Evolutionary conservation across 352 stramenopile species (phyloP).

Genomic region (Pythium monospermum): DNA sequence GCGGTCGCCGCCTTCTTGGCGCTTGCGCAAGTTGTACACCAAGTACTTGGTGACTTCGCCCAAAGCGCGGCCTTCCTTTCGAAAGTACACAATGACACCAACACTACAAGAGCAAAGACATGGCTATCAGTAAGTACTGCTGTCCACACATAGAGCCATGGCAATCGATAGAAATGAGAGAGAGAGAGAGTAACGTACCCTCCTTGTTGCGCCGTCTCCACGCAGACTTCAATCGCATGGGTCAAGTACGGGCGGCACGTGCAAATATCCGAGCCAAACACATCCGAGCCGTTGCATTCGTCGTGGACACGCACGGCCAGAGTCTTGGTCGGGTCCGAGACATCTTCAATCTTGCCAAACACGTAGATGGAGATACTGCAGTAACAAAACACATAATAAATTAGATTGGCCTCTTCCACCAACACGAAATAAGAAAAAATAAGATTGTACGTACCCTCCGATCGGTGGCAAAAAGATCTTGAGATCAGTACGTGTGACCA

Average conservation of each 20-base stretch:
- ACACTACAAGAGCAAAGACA: constrained; percentile 34
- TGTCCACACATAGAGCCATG: not conserved
- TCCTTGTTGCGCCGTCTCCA: constrained; percentile 96
- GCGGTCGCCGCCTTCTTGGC: constrained; percentile 95
- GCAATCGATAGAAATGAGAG: not conserved
- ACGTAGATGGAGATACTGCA: constrained; percentile 95
- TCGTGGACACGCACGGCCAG: constrained; percentile 98
- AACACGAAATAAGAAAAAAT: no score
- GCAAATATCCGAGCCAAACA: constrained; percentile 98
- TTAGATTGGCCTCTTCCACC: no score
- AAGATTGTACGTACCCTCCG: constrained; percentile 69
- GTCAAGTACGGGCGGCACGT: constrained; percentile 99
- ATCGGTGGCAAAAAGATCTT: constrained; percentile 99
- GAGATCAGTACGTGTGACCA: constrained; percentile 97
- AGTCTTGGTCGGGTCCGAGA: constrained; percentile 96
- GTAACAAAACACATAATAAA: not conserved
- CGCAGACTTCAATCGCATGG: constrained; percentile 99
- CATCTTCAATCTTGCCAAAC: constrained; percentile 95
- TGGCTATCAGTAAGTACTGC: not conserved
- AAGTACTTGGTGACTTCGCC: constrained; percentile 99
- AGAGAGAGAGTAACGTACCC: constrained; percentile 64
- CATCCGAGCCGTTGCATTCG: constrained; percentile 98
- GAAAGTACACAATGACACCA: constrained; percentile 98
- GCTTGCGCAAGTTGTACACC: constrained; percentile 99
- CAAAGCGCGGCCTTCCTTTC: constrained; percentile 96